phyloP scores from a whole-genome alignment of 306 rosid species.

The Gastrolobium bilobum region DNA sequence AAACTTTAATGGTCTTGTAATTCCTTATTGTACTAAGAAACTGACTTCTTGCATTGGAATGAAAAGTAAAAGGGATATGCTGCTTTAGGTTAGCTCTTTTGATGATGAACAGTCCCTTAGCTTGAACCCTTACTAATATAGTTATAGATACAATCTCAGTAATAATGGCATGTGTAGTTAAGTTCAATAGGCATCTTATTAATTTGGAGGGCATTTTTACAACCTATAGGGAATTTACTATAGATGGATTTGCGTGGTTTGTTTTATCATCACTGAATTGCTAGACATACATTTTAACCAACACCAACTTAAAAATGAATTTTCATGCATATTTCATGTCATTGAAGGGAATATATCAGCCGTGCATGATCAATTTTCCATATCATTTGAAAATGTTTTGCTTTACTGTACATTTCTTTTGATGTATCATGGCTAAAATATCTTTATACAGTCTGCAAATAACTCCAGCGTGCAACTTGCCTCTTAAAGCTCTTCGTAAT shows the following conservation, averaged over 20 bases:
- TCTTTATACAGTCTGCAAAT: slow-evolving; percentile 85
- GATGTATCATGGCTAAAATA: slow-evolving; percentile 45
- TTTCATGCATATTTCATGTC: slow-evolving; percentile 19
- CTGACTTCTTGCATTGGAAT: slow-evolving; percentile 28
- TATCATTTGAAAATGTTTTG: slow-evolving; percentile 18
- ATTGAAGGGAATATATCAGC: slow-evolving; percentile 21
- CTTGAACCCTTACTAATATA: slow-evolving; percentile 9
- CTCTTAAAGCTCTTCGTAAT: slow-evolving; percentile 90
- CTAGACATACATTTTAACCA: neutral
- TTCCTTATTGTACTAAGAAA: slow-evolving; percentile 8
- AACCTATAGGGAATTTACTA: neutral
- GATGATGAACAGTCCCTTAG: slow-evolving; percentile 4
- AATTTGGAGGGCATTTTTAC: slow-evolving; percentile 6
- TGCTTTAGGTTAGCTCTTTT: slow-evolving; percentile 24
- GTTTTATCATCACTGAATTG: slow-evolving; percentile 12
- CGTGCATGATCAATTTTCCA: neutral
- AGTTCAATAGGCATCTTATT: slow-evolving; percentile 2
- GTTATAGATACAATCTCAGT: neutral
- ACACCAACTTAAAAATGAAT: slow-evolving; percentile 9
- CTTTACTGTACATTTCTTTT: slow-evolving; percentile 42
- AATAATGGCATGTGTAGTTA: neutral
- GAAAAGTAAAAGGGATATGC: slow-evolving; percentile 26
- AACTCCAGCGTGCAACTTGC: slow-evolving; percentile 99
- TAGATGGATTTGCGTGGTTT: slow-evolving; percentile 14
- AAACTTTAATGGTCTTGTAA: slow-evolving; percentile 38